phyloP scores from a whole-genome alignment of 1,284 basidiomycete genomes.

The Leccinum insolens region DNA sequence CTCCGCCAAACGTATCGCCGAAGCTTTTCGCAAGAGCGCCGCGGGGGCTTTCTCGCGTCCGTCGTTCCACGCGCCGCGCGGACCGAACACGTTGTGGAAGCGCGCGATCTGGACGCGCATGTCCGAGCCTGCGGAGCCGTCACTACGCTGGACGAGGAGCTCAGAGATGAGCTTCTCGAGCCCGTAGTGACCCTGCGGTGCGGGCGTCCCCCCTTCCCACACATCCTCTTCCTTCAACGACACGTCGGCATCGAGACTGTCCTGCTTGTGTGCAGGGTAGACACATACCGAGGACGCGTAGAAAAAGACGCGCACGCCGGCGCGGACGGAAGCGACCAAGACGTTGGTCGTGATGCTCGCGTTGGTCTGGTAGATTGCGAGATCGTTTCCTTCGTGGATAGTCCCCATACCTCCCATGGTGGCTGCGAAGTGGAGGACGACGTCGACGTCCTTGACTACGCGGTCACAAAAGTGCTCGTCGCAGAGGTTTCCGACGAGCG shows the following conservation, averaged over 20 bases:
- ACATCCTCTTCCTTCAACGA: constrained; percentile 50
- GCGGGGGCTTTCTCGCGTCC: constrained; percentile 64
- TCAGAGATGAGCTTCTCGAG: constrained; percentile 61
- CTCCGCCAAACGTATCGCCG: constrained; percentile 33
- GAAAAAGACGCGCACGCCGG: constrained; percentile 47
- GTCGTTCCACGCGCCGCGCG: constrained; percentile 51
- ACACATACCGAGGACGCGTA: constrained; percentile 64
- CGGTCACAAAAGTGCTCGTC: constrained; percentile 42
- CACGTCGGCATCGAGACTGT: constrained; percentile 35
- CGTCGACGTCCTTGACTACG: constrained; percentile 42
- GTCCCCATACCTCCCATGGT: constrained; percentile 66
- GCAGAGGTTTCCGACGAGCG: constrained; percentile 49
- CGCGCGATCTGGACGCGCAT: constrained; percentile 47
- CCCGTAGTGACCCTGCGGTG: constrained; percentile 60
- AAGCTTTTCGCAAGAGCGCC: constrained; percentile 56
- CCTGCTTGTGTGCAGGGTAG: constrained; percentile 52
- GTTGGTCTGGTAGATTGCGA: constrained; percentile 52
- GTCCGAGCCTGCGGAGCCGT: constrained; percentile 8
- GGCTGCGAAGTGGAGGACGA: constrained; percentile 59
- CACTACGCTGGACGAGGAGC: constrained; percentile 41
- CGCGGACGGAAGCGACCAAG: constrained; percentile 40
- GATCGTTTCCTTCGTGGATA: constrained; percentile 55
- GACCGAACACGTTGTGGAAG: constrained; percentile 64
- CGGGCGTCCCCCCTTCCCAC: constrained; percentile 39
- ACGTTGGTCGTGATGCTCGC: constrained; percentile 52